phyloP scores from a whole-genome alignment of 1,284 basidiomycete species.

The Microbotryum lychnidis-dioicae region DNA sequence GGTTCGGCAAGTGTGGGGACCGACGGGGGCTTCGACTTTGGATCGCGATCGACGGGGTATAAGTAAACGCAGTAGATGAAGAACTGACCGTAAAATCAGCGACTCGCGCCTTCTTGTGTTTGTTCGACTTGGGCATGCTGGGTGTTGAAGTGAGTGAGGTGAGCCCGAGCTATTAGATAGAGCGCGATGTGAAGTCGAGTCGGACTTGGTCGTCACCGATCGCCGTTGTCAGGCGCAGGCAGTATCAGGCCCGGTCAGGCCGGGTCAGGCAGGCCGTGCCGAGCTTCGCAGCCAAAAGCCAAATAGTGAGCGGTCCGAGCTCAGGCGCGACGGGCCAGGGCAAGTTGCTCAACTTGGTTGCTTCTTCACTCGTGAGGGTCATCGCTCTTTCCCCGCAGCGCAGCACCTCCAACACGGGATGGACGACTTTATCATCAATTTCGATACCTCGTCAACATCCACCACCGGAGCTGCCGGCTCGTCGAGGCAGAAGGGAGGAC shows the following conservation, averaged over 20 bases:
- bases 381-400: background rate
- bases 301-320: too few relatives aligned
- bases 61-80: background rate
- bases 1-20: background rate
- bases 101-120: constrained; percentile 74
- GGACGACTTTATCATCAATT: constrained; percentile 29
- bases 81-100: constrained; percentile 71
- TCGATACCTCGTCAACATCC: background rate
- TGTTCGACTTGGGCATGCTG: constrained; percentile 72
- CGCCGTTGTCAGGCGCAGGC: too few relatives aligned
- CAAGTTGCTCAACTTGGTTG: too few relatives aligned
- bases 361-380: background rate
- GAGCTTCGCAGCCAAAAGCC: too few relatives aligned
- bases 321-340: too few relatives aligned
- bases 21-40: background rate
- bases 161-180: too few relatives aligned
- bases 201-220: too few relatives aligned
- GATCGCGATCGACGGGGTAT: background rate
- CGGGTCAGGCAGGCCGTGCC: too few relatives aligned
- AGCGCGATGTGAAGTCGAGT: too few relatives aligned
- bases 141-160: background rate
- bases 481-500: constrained; percentile 18
- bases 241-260: too few relatives aligned
- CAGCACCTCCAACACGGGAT: background rate
- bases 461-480: background rate